Percentiles rank a stretch among this genome's conserved stretches.
phyloP scores from a whole-genome alignment of 768 basidiomycete genomes.

The Termitomyces sp. region DNA sequence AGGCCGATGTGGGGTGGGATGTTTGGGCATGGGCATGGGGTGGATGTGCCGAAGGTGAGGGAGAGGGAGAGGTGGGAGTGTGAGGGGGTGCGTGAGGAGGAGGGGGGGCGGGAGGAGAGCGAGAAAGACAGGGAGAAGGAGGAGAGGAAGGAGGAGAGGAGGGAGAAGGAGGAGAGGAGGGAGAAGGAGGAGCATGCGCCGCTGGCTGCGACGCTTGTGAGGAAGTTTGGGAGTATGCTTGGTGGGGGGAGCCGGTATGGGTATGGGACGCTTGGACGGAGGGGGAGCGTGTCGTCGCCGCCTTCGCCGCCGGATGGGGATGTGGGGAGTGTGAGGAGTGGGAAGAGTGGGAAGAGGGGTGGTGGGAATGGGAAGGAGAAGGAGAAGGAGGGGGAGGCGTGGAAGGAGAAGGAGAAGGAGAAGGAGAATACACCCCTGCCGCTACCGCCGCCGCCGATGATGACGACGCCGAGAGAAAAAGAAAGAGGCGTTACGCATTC shows the following conservation, averaged over 20 bases:
- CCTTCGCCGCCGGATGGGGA: background rate
- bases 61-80: background rate
- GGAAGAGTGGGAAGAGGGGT: background rate
- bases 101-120: constrained; percentile 31
- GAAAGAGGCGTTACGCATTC: background rate
- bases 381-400: background rate
- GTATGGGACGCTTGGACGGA: constrained; percentile 32
- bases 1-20: constrained; percentile 63
- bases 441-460: background rate
- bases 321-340: background rate
- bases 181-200: constrained; percentile 34
- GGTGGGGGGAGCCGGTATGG: constrained; percentile 41
- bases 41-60: background rate
- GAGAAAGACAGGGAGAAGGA: constrained; percentile 15
- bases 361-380: constrained; percentile 6
- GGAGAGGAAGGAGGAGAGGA: constrained; percentile 5
- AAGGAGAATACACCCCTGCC: background rate
- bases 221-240: constrained; percentile 73
- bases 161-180: constrained; percentile 30
- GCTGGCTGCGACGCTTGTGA: constrained; percentile 68
- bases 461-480: background rate
- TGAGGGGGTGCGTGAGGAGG: constrained; percentile 38
- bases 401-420: background rate
- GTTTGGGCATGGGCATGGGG: constrained; percentile 43
- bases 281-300: constrained; percentile 29